Percentiles rank a stretch among this genome's conserved stretches.
These are phyloP conservation scores for Plenodomus lindquistii DNA, from an alignment of 2,329 filamentous ascomycete genomes.

Conservation along the genomic window DNA sequence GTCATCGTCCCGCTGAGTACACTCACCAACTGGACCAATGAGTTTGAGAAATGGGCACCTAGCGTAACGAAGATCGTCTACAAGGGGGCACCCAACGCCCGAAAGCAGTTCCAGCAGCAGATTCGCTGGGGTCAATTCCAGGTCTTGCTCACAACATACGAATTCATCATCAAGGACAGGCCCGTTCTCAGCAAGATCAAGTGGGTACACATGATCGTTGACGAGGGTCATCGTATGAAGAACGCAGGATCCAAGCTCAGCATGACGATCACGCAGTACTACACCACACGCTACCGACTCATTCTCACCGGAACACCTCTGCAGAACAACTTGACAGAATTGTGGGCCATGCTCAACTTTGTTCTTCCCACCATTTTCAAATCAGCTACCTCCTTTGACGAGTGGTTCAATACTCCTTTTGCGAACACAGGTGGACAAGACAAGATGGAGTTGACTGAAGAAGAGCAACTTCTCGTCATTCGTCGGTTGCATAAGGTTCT, in stretches of 20 bases:
- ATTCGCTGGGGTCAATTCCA: conserved; percentile 96
- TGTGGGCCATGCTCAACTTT: conserved; percentile 99
- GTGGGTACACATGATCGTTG: conserved; percentile 99
- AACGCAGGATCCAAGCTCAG: conserved; percentile 96
- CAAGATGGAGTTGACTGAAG: conserved; percentile 98
- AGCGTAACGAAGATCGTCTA: conserved; percentile 86
- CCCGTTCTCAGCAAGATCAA: conserved; percentile 97
- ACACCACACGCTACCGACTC: conserved; percentile 89
- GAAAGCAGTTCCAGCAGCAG: conserved; percentile 89
- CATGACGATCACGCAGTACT: conserved; percentile 92
- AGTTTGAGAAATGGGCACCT: conserved; percentile 99
- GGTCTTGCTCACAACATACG: conserved; percentile 94
- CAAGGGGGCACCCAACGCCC: conserved; percentile 87
- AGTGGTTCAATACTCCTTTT: conserved; percentile 99
- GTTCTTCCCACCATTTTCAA: conserved; percentile 99
- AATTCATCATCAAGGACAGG: conserved; percentile 99
- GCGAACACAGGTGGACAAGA: conserved; percentile 97
- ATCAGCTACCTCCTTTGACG: conserved; percentile 96
- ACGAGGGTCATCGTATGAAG: conserved; percentile 99
- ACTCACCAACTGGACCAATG: conserved; percentile 96
- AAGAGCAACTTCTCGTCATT: conserved; percentile 98
- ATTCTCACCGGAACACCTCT: conserved; percentile 97
- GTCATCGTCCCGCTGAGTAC: conserved; percentile 98
- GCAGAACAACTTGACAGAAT: conserved; percentile 93
- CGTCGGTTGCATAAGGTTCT: conserved; percentile 97